Evolutionary conservation across 2,329 filamentous ascomycete genomes (phyloP), one percentile per base, ranked within the genome.

Genomic region (Microcyclosporella mali): DNA sequence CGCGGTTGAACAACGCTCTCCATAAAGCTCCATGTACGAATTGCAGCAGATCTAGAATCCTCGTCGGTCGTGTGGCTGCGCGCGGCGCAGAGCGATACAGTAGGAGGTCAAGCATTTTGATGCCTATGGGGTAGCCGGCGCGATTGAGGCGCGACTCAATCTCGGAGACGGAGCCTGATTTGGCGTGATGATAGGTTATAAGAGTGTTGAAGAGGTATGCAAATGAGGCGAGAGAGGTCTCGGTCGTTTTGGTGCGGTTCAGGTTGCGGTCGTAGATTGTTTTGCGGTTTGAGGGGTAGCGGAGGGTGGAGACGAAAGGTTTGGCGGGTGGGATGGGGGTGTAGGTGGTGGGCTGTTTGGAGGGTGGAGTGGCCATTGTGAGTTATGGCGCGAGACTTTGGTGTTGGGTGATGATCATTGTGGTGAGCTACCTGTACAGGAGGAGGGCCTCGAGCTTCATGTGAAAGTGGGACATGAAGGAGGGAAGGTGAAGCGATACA

Each of bases 261-360:
- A 97, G 74, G 49, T 94, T 88, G 42, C 92, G 80, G 73, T 95
- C 88, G 73, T 97, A 98, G 71, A 98, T 97, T 52, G 88, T 95
- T 72, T 97, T 97, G 71, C 88, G 88, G 66, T 82, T 94, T 43
- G 86, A 86, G 36, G 92, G 90, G 60, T 94, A 87, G 55, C 88
- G 85, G 49, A 98, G 81, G 18, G 85, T 82, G 29, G 64, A 55
- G 14, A 57, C 51, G 46, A 62, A 62, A 35, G 59, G 57, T 36
- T 60, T 59, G n/a, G 59, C 52, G 21, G 57, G 57, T 9, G 58
- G 51, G 18, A 64, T 53, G 10, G 61, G 51, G 6, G 49, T 50
- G 43, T 45, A 47, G 40, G 41, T 4, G 21, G 45, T 28, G 41
- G 19, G 36, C 46, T 45, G 39, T 51, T 47, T 4, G 40, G 41